Conservation (phyloP, 768 basidiomycete genomes). For the Thelephora ganbajun region DNA sequence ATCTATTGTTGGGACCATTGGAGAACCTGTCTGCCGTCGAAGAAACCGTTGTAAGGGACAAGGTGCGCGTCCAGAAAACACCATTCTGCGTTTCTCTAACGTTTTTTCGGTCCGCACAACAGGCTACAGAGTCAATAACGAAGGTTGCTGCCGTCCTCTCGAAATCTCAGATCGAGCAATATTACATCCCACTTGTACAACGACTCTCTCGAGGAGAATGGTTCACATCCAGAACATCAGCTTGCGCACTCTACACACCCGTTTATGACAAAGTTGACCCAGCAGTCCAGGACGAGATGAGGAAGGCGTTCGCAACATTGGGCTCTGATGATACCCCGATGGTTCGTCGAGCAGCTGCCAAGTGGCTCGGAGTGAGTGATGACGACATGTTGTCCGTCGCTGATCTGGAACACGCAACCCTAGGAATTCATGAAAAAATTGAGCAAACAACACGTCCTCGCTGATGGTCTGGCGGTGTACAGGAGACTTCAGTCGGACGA, state of each 20-base stretch:
- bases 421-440: conserved; percentile 74
- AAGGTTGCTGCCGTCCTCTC: conserved; percentile 74
- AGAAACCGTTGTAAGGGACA: conserved; percentile 95
- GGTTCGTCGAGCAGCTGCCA: conserved; percentile 93
- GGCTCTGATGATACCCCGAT: conserved; percentile 95
- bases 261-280: conserved; percentile 74
- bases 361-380: conserved; percentile 80
- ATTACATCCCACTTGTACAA: conserved; percentile 83
- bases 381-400: background rate
- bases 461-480: conserved; percentile 86
- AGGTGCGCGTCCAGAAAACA: conserved; percentile 34
- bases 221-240: conserved; percentile 96
- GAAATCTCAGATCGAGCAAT: conserved; percentile 69
- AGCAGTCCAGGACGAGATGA: conserved; percentile 70
- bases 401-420: no score
- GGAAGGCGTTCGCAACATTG: conserved; percentile 70
- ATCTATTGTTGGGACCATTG: conserved; percentile 78
- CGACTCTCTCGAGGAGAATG: conserved; percentile 89
- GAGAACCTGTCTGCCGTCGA: conserved; percentile 95
- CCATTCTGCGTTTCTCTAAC: background rate
- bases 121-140: conserved; percentile 95
- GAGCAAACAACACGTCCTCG: conserved; percentile 64
- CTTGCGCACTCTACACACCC: conserved; percentile 84
- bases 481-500: conserved; percentile 90
- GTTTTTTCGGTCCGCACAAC: background rate